Base-by-base conservation (phyloP, 176 grass and related monocot genomes). In the Triticum urartu region DNA sequence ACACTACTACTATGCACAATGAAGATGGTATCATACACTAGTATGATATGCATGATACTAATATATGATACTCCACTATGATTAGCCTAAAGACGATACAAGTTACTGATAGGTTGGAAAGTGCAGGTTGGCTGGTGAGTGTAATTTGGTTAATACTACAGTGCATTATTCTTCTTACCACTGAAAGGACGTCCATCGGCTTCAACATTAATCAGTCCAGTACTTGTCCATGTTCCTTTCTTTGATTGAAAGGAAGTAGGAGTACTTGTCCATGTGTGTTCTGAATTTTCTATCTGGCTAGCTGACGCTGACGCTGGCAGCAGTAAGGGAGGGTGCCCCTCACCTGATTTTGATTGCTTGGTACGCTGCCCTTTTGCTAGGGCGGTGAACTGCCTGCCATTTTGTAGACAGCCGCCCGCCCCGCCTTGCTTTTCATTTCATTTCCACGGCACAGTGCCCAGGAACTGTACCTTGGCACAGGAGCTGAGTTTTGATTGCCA, bases 321-420 rank as follows among this genome's bases (percentile, higher is more conserved):
- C 21, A 39, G 69, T 14, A 35, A 7, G 9, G 6, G 67, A 61
- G 22, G 24, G 36, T 77, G 83, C 3, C 42, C 42, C 11, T 45
- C 42, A 10, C 83, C 40, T 77, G 72, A 77, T 66, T 48, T 85
- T 63, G 71, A 84, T 75, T 24, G 69, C 70, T 38, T 9, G 39
- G 60, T 77, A 35, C 82, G 18, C 14, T 32, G 15, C 68, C 81
- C 33, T 64, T 81, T 47, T 3, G 69, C 9, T 21, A 76, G 43
- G 26, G 58, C 56, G 33, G 17, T 63, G 58, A 26, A 56, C 26
- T 13, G 72, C 40, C 11, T 38, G 21, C 20, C 60, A 77, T 66
- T 66, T 77, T 52, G 71, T 64, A 18, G 56, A n/a, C 39, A 76
- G 36, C 71, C 14, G 15, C 36, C 45, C 45, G 45, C 45, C 45